Evolutionary conservation across 2,329 filamentous ascomycete species (phyloP), one percentile per base, ranked within the genome.

Genomic region (Ramichloridium luteum): DNA sequence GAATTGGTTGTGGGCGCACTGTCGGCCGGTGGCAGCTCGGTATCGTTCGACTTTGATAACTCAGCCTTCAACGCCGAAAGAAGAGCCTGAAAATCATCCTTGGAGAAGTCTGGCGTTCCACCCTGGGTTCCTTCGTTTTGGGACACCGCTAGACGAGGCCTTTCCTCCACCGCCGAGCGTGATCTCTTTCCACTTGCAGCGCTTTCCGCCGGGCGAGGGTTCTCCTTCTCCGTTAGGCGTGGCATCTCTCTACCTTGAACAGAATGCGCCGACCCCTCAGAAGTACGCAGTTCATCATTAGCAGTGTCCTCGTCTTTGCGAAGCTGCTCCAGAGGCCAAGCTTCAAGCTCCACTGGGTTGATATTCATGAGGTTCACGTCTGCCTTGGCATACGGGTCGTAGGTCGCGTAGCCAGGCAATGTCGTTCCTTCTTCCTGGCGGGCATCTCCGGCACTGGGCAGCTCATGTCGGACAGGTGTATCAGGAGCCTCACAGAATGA

Each of bases 371-470:
- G 22, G 12, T 20, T 16, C 12, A 15, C 14, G 14, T 18, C 35
- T 8, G 28, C 34, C 9, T 12, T 34, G 23, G 37, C 38, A 5
- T 35, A 18, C n/a, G 38, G 30, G 27, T 37, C 38, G 27, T 31
- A 26, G n/a, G 40, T 32, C 26, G 31, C 29, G 12, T 37, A 30
- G 5, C 16, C 31, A 10, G 26, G 26, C 13, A n/a, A n/a, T n/a
- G n/a, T n/a, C n/a, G n/a, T n/a, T n/a, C n/a, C n/a, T n/a, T n/a
- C n/a, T n/a, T n/a, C n/a, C n/a, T n/a, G n/a, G n/a, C n/a, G n/a
- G n/a, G n/a, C n/a, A n/a, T n/a, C n/a, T n/a, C n/a, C n/a, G n/a
- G n/a, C n/a, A n/a, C n/a, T n/a, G n/a, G n/a, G n/a, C n/a, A n/a
- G n/a, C n/a, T n/a, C n/a, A n/a, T n/a, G n/a, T n/a, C n/a, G n/a